Conservation (phyloP, 2,329 filamentous ascomycete genomes). For the Fusarium goolgardi region DNA sequence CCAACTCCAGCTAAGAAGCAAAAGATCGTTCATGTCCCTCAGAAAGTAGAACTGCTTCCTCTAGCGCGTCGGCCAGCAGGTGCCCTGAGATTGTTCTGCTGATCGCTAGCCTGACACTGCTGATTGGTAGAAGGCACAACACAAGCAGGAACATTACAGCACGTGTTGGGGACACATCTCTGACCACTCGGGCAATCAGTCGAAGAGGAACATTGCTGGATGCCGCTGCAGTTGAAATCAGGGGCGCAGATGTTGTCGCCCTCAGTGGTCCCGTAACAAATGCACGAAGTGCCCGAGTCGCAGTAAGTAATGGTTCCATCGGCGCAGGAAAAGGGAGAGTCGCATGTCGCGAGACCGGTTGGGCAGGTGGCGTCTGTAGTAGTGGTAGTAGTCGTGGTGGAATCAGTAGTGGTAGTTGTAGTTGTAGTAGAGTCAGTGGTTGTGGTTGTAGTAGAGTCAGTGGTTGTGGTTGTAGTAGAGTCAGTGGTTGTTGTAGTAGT, state of each 20-base stretch:
- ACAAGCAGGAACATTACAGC: not conserved
- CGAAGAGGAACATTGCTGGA: not conserved
- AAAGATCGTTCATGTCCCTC: too few relatives aligned
- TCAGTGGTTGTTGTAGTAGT: not conserved
- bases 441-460: not conserved
- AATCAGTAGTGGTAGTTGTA: too few relatives aligned
- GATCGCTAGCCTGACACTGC: not conserved
- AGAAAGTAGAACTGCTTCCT: not conserved
- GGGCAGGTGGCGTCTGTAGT: not conserved
- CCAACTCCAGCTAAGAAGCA: not conserved
- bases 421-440: not conserved
- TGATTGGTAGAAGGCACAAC: not conserved
- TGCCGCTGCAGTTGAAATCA: not conserved
- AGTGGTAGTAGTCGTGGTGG: not conserved
- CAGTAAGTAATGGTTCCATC: too few relatives aligned
- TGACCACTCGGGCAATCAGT: not conserved
- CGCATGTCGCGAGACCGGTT: not conserved
- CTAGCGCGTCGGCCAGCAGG: not conserved
- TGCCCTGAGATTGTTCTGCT: not conserved
- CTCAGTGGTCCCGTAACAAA: not conserved
- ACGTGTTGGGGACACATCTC: not conserved
- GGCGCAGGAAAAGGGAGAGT: not conserved
- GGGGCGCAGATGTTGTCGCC: not conserved
- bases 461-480: not conserved
- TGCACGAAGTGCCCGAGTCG: not conserved